Evolutionary conservation across 2,329 filamentous ascomycete species (phyloP).

Genomic region (Penicillium occitanis): DNA sequence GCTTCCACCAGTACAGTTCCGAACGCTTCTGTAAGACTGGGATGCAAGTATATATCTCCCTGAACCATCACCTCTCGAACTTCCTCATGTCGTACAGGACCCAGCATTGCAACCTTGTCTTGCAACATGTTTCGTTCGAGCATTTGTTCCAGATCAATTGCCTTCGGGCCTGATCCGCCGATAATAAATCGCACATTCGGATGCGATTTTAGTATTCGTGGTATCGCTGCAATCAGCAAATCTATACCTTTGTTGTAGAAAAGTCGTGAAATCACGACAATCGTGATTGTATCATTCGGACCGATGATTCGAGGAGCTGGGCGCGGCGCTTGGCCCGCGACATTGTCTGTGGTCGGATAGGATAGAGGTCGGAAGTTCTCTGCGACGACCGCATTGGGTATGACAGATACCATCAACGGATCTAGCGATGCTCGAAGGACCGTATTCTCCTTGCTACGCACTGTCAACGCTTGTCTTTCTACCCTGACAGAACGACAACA

Average conservation of each 20-base stretch:
- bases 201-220: constrained; percentile 82
- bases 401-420: constrained; percentile 94
- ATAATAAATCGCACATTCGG: constrained; percentile 96
- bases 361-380: constrained; percentile 84
- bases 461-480: not conserved
- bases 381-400: constrained; percentile 94
- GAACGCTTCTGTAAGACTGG: constrained; percentile 92
- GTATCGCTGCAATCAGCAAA: constrained; percentile 92
- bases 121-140: constrained; percentile 92
- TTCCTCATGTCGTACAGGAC: constrained; percentile 90
- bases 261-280: constrained; percentile 93
- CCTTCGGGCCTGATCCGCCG: constrained; percentile 90
- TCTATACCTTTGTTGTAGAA: constrained; percentile 99
- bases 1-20: constrained; percentile 98
- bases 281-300: constrained; percentile 84
- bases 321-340: constrained; percentile 34
- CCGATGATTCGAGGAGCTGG: constrained; percentile 68
- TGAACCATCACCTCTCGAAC: constrained; percentile 97
- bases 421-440: constrained; percentile 92
- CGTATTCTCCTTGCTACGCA: constrained; percentile 86
- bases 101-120: constrained; percentile 88
- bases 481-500: not conserved
- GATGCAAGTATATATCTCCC: constrained; percentile 94
- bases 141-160: constrained; percentile 98
- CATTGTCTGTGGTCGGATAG: constrained; percentile 42